Evolutionary conservation across 352 stramenopile genomes (phyloP).

Genomic region (Phytophthora megakarya): DNA sequence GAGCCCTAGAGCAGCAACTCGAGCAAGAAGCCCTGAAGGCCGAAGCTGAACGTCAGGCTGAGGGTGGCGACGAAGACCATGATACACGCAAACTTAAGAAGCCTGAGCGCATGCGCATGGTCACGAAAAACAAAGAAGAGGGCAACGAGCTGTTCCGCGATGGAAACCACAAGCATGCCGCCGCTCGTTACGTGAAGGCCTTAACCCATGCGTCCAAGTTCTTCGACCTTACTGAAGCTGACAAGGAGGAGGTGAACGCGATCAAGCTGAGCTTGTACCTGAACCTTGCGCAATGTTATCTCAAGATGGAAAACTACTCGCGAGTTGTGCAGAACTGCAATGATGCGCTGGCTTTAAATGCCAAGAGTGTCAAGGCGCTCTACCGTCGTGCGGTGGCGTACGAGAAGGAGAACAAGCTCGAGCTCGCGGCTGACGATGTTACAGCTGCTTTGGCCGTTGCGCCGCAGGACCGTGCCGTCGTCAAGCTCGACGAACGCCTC

Average conservation of each 20-base stretch:
- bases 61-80: slow-evolving; percentile 88
- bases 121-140: slow-evolving; percentile 96
- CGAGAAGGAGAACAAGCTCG: slow-evolving; percentile 89
- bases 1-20: slow-evolving; percentile 72
- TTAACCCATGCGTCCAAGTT: slow-evolving; percentile 92
- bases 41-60: slow-evolving; percentile 69
- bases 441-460: slow-evolving; percentile 57
- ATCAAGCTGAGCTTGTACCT: slow-evolving; percentile 92
- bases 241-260: slow-evolving; percentile 87
- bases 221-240: slow-evolving; percentile 85
- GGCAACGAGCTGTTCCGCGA: slow-evolving; percentile 94
- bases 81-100: slow-evolving; percentile 94
- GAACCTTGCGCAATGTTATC: slow-evolving; percentile 93
- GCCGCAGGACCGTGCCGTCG: slow-evolving; percentile 80
- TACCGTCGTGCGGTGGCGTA: slow-evolving; percentile 87
- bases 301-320: slow-evolving; percentile 92
- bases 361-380: slow-evolving; percentile 83
- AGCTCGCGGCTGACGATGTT: slow-evolving; percentile 67
- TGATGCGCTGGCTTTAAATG: slow-evolving; percentile 80
- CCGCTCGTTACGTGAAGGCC: slow-evolving; percentile 91
- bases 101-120: slow-evolving; percentile 92
- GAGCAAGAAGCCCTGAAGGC: slow-evolving; percentile 77
- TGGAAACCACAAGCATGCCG: slow-evolving; percentile 89
- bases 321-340: slow-evolving; percentile 88
- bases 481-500: slow-evolving; percentile 74